Base-by-base conservation (phyloP, 1,284 basidiomycete species). In the Ceratorhiza oryzae-sativae region DNA sequence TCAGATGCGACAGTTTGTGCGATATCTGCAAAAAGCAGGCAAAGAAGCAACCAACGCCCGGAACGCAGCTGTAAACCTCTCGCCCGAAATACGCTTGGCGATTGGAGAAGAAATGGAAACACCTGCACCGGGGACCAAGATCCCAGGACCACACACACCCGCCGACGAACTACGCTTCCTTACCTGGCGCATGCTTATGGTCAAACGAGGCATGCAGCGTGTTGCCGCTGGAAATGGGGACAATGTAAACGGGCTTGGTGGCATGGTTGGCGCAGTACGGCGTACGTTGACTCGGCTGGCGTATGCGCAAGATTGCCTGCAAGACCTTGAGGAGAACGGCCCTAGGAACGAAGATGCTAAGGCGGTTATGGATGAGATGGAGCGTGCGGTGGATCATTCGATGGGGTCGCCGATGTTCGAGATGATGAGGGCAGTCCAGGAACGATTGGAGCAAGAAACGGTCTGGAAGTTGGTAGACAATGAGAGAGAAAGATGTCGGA, bases 31-130 rank as follows among this genome's bases (percentile, higher is more conserved):
- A 2, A 23, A 10, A 15, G 63, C 63, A 6, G 63, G 34, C 8
- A 53, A 67, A 55, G 32, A 36, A 12, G 36, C 63, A 1, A 32
- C 34, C 10, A 49, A 13, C 10, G 34, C 51, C 1, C 63, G 39
- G 5, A 32, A 3, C 3, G 63, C 41, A 25, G 23, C 63, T 8
- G 18, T 67, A 12, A 39, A 9, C n/a, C 63, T 55, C 36, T n/a
- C 51, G 25, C n/a, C 30, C 34, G n/a, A 30, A 27, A 0, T 55
- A 18, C 48, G 63, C 32, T 55, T 20, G 15, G 63, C 63, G 8
- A 67, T 67, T 20, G 63, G 34, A 2, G 49, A 56, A 55, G 49
- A 41, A 18, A 67, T 55, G 36, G 63, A 67, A 34, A 63, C 61
- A 5, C 46, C 61, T 2, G 32, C 45, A 5, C 39, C 63, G 13